Evolutionary conservation across 106 monocot genomes (phyloP), one percentile per base, ranked within the genome.

Genomic region (Gastrodia elata): DNA sequence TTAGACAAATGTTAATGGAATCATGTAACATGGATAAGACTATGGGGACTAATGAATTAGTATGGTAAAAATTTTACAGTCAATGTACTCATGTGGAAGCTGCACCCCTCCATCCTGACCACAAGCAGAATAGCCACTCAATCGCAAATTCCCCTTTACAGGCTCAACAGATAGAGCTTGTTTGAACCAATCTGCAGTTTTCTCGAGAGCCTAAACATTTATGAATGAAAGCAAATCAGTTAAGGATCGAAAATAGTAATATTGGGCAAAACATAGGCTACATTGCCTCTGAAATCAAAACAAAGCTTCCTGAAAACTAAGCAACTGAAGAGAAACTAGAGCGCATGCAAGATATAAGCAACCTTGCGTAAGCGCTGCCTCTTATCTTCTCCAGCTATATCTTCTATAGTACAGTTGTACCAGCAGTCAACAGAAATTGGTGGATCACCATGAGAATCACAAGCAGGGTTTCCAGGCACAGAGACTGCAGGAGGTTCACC

Each of bases 41-140:
- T 37, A 37, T 67, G 30, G 8, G 3, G 36, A 37, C 5, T 11
- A 69, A 38, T 7, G 11, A 68, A 8, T 68, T 68, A 16, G 1
- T 64, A 64, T 8, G 34, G 16, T 49, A n/a, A 38, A 68, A 26
- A 40, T 25, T 25, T 15, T 78, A 92, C 94, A 89, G 90, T 97
- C 92, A 37, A 97, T 74, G 70, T 97, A 97, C 77, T 90, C 84
- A 83, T 88, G 97, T 39, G 97, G 97, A 68, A 97, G 90, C 61
- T 97, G 97, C 28, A 97, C 97, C 4, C 97, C 97, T 71, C 97
- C 97, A 86, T 97, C 97, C 70, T 97, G 97, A 39, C 97, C 97
- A 83, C 97, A 97, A 33, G 97, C 97, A 78, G 97, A 97, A 78
- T 97, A 97, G 22, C 97, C 97, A 79, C 97, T 97, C 78, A 97